Evolutionary conservation across 768 basidiomycete species (phyloP).

Genomic region (Leccinum subgranulosum): DNA sequence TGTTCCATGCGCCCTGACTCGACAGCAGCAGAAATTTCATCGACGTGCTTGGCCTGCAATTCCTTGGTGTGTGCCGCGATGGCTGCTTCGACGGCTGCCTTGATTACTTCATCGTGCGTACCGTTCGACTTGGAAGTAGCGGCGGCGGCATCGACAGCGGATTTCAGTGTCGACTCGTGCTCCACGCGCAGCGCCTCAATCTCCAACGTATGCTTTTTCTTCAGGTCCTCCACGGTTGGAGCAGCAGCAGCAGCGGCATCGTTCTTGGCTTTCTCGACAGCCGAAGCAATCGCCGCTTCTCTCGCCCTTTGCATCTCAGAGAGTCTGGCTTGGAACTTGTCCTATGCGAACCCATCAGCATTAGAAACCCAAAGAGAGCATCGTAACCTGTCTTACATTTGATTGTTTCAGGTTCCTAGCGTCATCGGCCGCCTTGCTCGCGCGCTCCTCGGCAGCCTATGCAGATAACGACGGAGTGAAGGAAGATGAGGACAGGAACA

Average conservation of each 20-base stretch:
- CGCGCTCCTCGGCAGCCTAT: constrained; percentile 42
- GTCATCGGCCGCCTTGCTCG: constrained; percentile 43
- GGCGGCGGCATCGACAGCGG: constrained; percentile 46
- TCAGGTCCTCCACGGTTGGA: constrained; percentile 36
- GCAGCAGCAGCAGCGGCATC: constrained; percentile 31
- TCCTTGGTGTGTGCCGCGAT: constrained; percentile 48
- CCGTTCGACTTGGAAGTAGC: constrained; percentile 37
- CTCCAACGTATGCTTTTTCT: constrained; percentile 58
- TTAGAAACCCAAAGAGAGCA: background rate
- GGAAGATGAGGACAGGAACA: background rate
- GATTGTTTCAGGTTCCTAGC: constrained; percentile 37
- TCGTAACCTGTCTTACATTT: constrained; percentile 18
- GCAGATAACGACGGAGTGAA: constrained; percentile 1
- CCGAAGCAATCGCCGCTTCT: constrained; percentile 51
- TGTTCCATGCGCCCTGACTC: constrained; percentile 69
- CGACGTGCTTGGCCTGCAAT: constrained; percentile 43
- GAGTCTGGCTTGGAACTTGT: constrained; percentile 58
- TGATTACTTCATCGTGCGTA: constrained; percentile 32
- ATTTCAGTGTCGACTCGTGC: constrained; percentile 52
- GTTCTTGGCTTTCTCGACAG: constrained; percentile 52
- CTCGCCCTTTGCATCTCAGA: constrained; percentile 51
- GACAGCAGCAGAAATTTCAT: constrained; percentile 61
- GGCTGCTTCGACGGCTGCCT: constrained; percentile 49
- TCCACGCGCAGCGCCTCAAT: constrained; percentile 52
- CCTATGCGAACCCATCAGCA: constrained; percentile 37